Percentiles rank a stretch among this genome's conserved stretches.
These are phyloP conservation scores for Massarina eburnea DNA, from an alignment of 2,329 filamentous ascomycete species.

Conservation along the genomic window DNA sequence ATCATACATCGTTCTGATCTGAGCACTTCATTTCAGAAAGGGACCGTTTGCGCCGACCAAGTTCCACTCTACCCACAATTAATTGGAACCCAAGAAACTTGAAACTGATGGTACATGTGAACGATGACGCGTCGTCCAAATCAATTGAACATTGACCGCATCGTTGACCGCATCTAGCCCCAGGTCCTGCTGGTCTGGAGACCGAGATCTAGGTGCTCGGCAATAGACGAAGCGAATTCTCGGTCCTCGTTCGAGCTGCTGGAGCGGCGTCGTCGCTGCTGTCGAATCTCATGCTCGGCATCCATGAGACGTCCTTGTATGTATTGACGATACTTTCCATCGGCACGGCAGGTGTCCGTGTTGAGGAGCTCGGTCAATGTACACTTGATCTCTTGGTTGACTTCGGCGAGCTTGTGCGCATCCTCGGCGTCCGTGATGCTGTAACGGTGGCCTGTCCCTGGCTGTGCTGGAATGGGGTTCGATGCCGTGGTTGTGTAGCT, in stretches of 20 bases:
- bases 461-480: conserved; percentile 25
- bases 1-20: conserved; percentile 24
- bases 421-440: conserved; percentile 39
- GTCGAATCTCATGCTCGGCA: conserved; percentile 53
- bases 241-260: conserved; percentile 37
- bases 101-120: conserved; percentile 2
- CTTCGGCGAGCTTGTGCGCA: conserved; percentile 50
- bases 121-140: background rate
- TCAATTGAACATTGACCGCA: background rate
- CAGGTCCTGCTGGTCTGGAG: conserved; percentile 31
- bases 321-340: conserved; percentile 51
- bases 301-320: conserved; percentile 57
- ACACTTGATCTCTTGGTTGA: conserved; percentile 57
- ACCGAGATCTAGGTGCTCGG: conserved; percentile 36
- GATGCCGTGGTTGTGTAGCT: conserved; percentile 23
- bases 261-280: conserved; percentile 44
- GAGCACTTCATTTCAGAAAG: conserved; percentile 34
- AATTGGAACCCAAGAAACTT: conserved; percentile 6
- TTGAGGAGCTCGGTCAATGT: conserved; percentile 58
- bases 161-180: conserved; percentile 14
- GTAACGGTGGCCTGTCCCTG: conserved; percentile 17
- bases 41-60: conserved; percentile 16
- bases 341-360: conserved; percentile 52
- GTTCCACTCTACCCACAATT: conserved; percentile 3
- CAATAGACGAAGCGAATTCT: conserved; percentile 39